Evolutionary conservation across 192 early-diverging fungal species (phyloP), one percentile per base, ranked within the genome.

Genomic region (Entomortierella parvispora): DNA sequence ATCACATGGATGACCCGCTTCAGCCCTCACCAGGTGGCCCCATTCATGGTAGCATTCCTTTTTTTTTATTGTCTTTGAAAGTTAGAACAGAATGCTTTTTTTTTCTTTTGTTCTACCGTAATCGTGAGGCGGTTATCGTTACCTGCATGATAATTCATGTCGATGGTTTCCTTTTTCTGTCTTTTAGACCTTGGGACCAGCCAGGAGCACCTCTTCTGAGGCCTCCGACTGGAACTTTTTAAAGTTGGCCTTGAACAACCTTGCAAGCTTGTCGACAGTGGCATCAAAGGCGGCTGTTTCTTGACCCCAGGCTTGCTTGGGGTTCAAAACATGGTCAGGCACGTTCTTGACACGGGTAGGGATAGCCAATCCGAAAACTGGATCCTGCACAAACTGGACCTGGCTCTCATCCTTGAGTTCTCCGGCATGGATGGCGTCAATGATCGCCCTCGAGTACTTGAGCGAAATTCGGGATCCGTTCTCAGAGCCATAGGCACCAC

Each of bases 371-470:
- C 37, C 37, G 12, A 40, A 40, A 5, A 40, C 37, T 5, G 37
- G 37, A 12, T 40, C 37, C 12, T 12, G 5, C 7, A 9, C 37
- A 40, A 40, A 40, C 37, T 40, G n/a, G n/a, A n/a, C n/a, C n/a
- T n/a, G n/a, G n/a, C 37, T 40, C 7, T 40, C 37, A 12, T 92
- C 89, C 62, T 89, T 84, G 48, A 99, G 86, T 82, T 94, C 95
- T 54, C 96, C 96, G 33, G 81, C 87, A 88, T 99, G 97, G 82
- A 99, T 96, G 33, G 97, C 93, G 77, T 99, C 96, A 68, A 99
- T 93, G 72, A 99, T 97, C 50, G 94, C 96, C 43, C 97, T 93
- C 54, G 96, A 93, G 88, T 99, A 97, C 85, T 95, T 96, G 64
- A 99, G 92, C 34, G 95, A 85, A 67, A 96, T 95, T 34, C 97